Conservation (phyloP, 129 eudicot genomes). For the Saposhnikovia divaricata region DNA sequence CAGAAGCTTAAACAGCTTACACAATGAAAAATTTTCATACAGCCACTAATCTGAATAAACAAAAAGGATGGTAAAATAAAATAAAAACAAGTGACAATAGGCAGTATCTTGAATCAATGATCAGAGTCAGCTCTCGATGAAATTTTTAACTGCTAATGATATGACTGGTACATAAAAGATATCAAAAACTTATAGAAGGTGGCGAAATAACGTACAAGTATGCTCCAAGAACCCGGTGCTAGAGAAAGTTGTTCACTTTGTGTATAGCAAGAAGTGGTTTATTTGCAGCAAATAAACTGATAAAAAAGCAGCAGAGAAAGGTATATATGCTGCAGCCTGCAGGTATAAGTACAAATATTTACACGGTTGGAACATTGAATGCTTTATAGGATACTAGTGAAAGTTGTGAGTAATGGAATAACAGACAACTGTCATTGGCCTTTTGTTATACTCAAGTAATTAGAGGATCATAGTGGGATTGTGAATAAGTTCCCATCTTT, state of each 20-base stretch:
- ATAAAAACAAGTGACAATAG: neutral
- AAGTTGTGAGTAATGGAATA: neutral
- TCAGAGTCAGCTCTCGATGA: neutral
- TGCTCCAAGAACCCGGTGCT: neutral
- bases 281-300: conserved; percentile 6
- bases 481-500: conserved; percentile 15
- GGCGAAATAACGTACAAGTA: neutral
- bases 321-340: conserved; percentile 2
- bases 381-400: neutral
- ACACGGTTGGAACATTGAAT: conserved; percentile 9
- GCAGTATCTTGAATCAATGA: neutral
- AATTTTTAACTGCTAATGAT: neutral
- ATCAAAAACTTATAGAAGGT: neutral
- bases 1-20: neutral
- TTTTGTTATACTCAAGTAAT: conserved; percentile 6
- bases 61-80: neutral
- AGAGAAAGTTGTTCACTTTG: neutral
- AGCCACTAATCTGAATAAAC: neutral
- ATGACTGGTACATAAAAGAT: neutral
- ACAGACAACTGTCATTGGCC: neutral
- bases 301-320: conserved; percentile 8
- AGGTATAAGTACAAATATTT: neutral
- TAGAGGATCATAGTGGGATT: neutral
- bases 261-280: neutral
- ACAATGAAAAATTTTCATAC: neutral